Base-by-base conservation (phyloP, 2,329 filamentous ascomycete genomes). In the Penicillium concentricum region DNA sequence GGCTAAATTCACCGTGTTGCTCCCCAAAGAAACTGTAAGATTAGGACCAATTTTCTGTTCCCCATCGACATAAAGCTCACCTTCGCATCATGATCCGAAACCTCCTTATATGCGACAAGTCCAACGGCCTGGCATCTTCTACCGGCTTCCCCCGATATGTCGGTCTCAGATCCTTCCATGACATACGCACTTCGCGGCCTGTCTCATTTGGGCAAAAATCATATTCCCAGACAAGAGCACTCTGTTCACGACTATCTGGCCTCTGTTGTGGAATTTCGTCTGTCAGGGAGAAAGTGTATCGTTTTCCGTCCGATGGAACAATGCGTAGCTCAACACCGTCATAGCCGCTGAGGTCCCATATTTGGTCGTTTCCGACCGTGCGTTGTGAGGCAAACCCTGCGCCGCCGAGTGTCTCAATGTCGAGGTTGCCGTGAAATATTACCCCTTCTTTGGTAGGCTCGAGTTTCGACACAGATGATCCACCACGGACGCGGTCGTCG, bases 301-400 rank as follows among this genome's bases (percentile, higher is more conserved):
- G 79, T 69, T 89, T 91, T 49, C 79, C 79, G 67, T 90, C 88
- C 7, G 68, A 72, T 6, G 63, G 59, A 9, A 69, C 67, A 15
- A 89, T 68, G 38, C 78, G 69, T 5, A 91, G 63, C 61, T 80
- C 72, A 24, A 91, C 74, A 3, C 88, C 89, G 44, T 84, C 80
- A 64, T 86, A 88, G 12, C 64, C 68, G 1, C 81, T 82, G 8
- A 94, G 74, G 65, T 94, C 82, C 82, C 88, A 89, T 24, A 75
- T 74, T 15, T 80, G 74, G 38, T 81, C 75, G 8, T 85, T 83
- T 38, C 73, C 74, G 4, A 79, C 81, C 5, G 87, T 91, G 45
- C 87, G 83, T 70, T 93, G 91, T 5, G 87, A 90, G 10, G 90
- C 90, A 69, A 95, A 94, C 5, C 91, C 91, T 0, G 91, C 90